Evolutionary conservation across 495 filamentous ascomycete genomes (phyloP).

Genomic region (Aspergillus saccharolyticus): DNA sequence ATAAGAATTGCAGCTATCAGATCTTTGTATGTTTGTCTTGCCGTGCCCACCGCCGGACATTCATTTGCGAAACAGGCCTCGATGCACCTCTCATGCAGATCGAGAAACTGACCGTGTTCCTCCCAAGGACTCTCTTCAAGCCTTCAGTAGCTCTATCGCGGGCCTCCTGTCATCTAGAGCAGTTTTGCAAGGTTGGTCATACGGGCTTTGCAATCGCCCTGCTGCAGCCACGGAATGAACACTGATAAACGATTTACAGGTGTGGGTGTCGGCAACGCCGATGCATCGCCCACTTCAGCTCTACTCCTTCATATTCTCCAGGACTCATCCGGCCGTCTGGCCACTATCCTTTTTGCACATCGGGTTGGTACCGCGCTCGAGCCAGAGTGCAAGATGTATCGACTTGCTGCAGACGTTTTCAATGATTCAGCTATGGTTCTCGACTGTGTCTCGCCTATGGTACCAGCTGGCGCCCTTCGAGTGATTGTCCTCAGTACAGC

Average conservation of each 20-base stretch:
- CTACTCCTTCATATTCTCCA: constrained; percentile 82
- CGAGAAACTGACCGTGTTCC: neutral
- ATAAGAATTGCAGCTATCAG: constrained; percentile 55
- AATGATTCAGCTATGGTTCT: constrained; percentile 89
- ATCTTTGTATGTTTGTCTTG: constrained; percentile 44
- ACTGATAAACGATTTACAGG: constrained; percentile 35
- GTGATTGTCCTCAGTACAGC: constrained; percentile 68
- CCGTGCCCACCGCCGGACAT: neutral
- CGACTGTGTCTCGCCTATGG: constrained; percentile 77
- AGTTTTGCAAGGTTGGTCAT: constrained; percentile 67
- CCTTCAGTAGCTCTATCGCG: constrained; percentile 91
- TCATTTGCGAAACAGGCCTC: too few relatives aligned
- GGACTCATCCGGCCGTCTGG: constrained; percentile 77
- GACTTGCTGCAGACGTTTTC: constrained; percentile 84
- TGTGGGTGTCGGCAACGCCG: constrained; percentile 84
- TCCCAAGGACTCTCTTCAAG: constrained; percentile 82
- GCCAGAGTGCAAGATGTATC: constrained; percentile 91
- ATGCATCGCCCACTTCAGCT: constrained; percentile 79
- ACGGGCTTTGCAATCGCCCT: neutral
- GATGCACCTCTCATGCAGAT: too few relatives aligned
- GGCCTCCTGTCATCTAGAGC: constrained; percentile 83
- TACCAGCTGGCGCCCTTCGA: constrained; percentile 59
- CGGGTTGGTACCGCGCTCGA: constrained; percentile 80
- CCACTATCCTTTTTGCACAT: constrained; percentile 89
- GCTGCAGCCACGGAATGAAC: constrained; percentile 1